phyloP scores from a whole-genome alignment of 495 filamentous ascomycete genomes.

The Penicillium subrubescens region DNA sequence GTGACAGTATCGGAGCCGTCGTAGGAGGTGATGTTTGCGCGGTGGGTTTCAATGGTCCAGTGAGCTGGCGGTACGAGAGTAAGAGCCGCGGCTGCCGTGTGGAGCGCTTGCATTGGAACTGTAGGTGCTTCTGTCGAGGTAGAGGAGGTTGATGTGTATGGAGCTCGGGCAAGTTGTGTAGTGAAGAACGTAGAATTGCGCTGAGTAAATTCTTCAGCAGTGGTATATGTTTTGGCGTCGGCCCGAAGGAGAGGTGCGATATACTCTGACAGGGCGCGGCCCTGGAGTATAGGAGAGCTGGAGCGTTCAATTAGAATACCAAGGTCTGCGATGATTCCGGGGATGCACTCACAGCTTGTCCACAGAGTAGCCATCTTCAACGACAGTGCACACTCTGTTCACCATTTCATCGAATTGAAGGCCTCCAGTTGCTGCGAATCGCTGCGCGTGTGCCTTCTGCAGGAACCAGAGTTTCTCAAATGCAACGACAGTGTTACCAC shows the following conservation, averaged over 20 bases:
- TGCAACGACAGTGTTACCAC: slow-evolving; percentile 84
- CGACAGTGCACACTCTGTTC: slow-evolving; percentile 34
- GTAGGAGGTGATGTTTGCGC: slow-evolving; percentile 41
- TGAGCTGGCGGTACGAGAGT: slow-evolving; percentile 41
- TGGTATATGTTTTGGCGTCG: slow-evolving; percentile 65
- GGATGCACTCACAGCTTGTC: slow-evolving; percentile 33
- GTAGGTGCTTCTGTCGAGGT: slow-evolving; percentile 11
- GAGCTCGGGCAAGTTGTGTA: slow-evolving; percentile 35
- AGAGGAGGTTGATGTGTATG: slow-evolving; percentile 32
- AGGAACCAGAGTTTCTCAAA: slow-evolving; percentile 79
- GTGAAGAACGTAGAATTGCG: slow-evolving; percentile 68
- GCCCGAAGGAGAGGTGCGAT: slow-evolving; percentile 56
- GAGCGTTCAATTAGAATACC: not conserved
- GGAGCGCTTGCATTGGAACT: slow-evolving; percentile 40
- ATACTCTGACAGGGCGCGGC: slow-evolving; percentile 33
- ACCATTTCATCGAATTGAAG: slow-evolving; percentile 53
- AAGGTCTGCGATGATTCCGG: not conserved
- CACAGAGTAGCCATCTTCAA: slow-evolving; percentile 32
- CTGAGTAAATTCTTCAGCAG: slow-evolving; percentile 55
- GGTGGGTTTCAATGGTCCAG: slow-evolving; percentile 42
- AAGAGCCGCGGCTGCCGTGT: slow-evolving; percentile 41
- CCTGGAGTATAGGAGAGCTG: slow-evolving; percentile 36
- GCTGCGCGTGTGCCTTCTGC: slow-evolving; percentile 69
- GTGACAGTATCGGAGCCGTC: slow-evolving; percentile 32
- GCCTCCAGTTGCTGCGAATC: slow-evolving; percentile 36